Evolutionary conservation across 202 grass and related monocot genomes (phyloP), one percentile per base, ranked within the genome.

Genomic region (Carex sylvatica): DNA sequence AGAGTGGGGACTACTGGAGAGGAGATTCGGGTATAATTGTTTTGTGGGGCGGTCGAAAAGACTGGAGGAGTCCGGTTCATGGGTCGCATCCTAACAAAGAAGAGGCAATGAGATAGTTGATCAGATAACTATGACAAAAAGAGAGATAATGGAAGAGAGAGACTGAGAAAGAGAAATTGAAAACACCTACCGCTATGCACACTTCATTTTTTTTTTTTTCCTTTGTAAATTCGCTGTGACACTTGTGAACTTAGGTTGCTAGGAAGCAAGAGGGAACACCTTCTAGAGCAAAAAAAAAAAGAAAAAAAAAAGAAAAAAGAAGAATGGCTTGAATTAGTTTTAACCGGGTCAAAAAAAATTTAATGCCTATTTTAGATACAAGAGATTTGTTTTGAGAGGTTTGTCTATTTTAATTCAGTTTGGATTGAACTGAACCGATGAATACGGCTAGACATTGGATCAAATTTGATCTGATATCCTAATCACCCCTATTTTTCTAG

Each of bases 81-180:
- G 0, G 51, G 51, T 77, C 52, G 73, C 73, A 77, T 77, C 52
- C 2, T 0, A 23, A 30, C 15, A 77, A 75, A 77, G 73, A 18
- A 36, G 28, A 77, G 52, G 51, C 71, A 33, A 22, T 30, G 49
- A 75, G 44, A 76, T 24, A 19, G n/a, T 9, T 58, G 26, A 77
- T 77, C 73, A 77, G 73, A 77, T 77, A 77, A 77, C 73, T 77
- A 77, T 28, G 73, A 77, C 51, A 77, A 77, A 75, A 77, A 16
- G 24, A 7, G 7, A 51, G 51, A 77, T 77, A 77, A 58, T 77
- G 73, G 73, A 36, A 70, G 66, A 70, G 67, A 70, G 67, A 70
- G 67, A 28, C 67, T 4, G 16, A 4, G 70, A 74, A 74, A 53
- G 47, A 75, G 14, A 56, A 75, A 2, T 75, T 55, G 23, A 9